Evolutionary conservation across 768 basidiomycete species (phyloP).

Genomic region (Lentinula sp.): DNA sequence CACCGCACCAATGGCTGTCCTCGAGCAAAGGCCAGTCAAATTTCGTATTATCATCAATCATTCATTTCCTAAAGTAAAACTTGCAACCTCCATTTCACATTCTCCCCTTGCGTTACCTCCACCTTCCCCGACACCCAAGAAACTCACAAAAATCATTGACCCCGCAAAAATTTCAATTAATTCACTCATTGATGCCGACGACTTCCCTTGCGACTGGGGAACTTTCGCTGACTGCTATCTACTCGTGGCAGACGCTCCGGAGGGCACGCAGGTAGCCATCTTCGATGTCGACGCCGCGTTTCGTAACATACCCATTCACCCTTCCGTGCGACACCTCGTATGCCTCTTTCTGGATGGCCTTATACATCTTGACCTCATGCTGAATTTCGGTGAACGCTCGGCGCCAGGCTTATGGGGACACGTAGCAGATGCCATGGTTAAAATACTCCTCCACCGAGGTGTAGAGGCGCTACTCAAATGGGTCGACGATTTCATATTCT

Average conservation of each 20-base stretch:
- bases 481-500: constrained; percentile 24
- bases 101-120: background rate
- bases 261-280: constrained; percentile 25
- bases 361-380: constrained; percentile 21
- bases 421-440: constrained; percentile 24
- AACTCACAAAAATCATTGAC: constrained; percentile 5
- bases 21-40: constrained; percentile 16
- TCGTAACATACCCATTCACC: constrained; percentile 24
- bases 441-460: constrained; percentile 14
- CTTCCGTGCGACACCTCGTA: constrained; percentile 17
- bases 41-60: constrained; percentile 20
- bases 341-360: constrained; percentile 15
- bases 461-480: constrained; percentile 17
- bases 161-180: constrained; percentile 17
- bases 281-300: constrained; percentile 33
- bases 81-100: background rate
- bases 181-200: constrained; percentile 16
- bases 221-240: constrained; percentile 20
- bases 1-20: constrained; percentile 19
- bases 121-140: background rate
- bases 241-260: constrained; percentile 22
- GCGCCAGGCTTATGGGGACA: constrained; percentile 25
- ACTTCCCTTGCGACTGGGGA: constrained; percentile 24
- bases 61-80: constrained; percentile 11
- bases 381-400: constrained; percentile 22